These are phyloP conservation scores for Gyrodon lividus DNA, from an alignment of 768 basidiomycete species.

Conservation along the genomic window DNA sequence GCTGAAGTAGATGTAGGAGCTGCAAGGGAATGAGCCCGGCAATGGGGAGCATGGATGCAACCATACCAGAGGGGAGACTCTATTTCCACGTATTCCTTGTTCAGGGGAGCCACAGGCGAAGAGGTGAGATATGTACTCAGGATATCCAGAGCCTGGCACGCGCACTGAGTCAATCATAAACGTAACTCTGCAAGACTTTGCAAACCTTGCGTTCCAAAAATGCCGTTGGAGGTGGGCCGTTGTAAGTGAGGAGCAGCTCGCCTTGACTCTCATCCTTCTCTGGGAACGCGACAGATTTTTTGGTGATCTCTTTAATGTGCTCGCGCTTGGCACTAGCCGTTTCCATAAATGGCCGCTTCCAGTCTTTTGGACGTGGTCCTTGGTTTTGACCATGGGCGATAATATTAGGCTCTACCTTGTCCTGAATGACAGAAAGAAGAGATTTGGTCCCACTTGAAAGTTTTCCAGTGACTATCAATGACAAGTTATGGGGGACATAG, in stretches of 20 bases:
- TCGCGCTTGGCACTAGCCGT: slow-evolving; percentile 68
- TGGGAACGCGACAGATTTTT: slow-evolving; percentile 84
- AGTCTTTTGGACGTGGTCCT: slow-evolving; percentile 71
- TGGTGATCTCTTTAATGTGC: slow-evolving; percentile 50
- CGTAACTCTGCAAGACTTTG: not conserved
- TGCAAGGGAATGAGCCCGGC: slow-evolving; percentile 29
- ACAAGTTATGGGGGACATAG: slow-evolving; percentile 93
- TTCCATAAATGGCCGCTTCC: slow-evolving; percentile 95
- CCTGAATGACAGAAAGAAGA: slow-evolving; percentile 78
- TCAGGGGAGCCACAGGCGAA: slow-evolving; percentile 75
- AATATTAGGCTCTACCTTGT: slow-evolving; percentile 79
- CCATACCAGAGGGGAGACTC: slow-evolving; percentile 83
- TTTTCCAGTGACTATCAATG: slow-evolving; percentile 86
- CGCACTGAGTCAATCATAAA: not conserved
- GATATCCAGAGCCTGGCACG: slow-evolving; percentile 72
- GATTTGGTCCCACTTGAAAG: slow-evolving; percentile 72
- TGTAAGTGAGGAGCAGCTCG: slow-evolving; percentile 73
- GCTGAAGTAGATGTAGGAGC: slow-evolving; percentile 83
- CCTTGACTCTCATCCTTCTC: slow-evolving; percentile 97
- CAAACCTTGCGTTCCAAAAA: slow-evolving; percentile 71
- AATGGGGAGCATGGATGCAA: not conserved
- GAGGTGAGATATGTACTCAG: slow-evolving; percentile 88
- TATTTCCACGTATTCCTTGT: slow-evolving; percentile 91
- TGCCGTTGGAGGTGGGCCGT: slow-evolving; percentile 72
- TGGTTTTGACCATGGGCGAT: slow-evolving; percentile 69